Percentiles rank a stretch among this genome's conserved stretches.
phyloP scores from a whole-genome alignment of 768 basidiomycete species.

The Imleria badia region DNA sequence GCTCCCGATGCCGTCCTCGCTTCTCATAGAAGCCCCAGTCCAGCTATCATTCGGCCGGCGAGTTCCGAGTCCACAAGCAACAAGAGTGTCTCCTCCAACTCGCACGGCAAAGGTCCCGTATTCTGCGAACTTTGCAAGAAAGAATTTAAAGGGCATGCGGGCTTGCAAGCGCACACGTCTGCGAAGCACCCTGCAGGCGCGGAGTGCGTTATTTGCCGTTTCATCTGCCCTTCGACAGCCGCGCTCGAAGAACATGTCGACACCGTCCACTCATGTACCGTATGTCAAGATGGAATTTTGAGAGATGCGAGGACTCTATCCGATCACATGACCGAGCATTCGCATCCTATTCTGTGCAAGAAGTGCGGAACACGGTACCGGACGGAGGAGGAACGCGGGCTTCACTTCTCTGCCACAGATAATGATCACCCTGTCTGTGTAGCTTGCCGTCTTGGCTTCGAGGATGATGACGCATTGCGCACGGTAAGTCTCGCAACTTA shows the following conservation, averaged over 20 bases:
- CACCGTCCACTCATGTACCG: slow-evolving; percentile 22
- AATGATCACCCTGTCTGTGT: slow-evolving; percentile 39
- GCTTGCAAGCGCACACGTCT: slow-evolving; percentile 25
- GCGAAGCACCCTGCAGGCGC: slow-evolving; percentile 24
- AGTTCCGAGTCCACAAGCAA: slow-evolving; percentile 19
- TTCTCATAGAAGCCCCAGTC: slow-evolving; percentile 13
- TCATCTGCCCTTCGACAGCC: slow-evolving; percentile 19
- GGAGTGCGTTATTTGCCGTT: slow-evolving; percentile 28
- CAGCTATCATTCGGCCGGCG: slow-evolving; percentile 11
- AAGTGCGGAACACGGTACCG: slow-evolving; percentile 31
- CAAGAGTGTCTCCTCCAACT: slow-evolving; percentile 3
- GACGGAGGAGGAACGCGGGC: slow-evolving; percentile 36
- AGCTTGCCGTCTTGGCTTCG: slow-evolving; percentile 35
- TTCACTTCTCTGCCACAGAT: slow-evolving; percentile 39
- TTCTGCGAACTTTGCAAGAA: slow-evolving; percentile 26
- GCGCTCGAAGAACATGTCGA: slow-evolving; percentile 30
- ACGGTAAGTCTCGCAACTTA: slow-evolving; percentile 26
- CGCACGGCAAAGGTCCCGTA: slow-evolving; percentile 3
- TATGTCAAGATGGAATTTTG: slow-evolving; percentile 32
- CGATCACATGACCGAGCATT: slow-evolving; percentile 30
- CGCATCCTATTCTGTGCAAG: slow-evolving; percentile 28
- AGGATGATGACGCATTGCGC: slow-evolving; percentile 30
- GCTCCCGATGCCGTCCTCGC: slow-evolving; percentile 1
- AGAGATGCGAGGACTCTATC: slow-evolving; percentile 25
- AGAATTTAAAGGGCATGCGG: slow-evolving; percentile 17